phyloP scores from a whole-genome alignment of 495 filamentous ascomycete species.

The Penicillium cataractarum region DNA sequence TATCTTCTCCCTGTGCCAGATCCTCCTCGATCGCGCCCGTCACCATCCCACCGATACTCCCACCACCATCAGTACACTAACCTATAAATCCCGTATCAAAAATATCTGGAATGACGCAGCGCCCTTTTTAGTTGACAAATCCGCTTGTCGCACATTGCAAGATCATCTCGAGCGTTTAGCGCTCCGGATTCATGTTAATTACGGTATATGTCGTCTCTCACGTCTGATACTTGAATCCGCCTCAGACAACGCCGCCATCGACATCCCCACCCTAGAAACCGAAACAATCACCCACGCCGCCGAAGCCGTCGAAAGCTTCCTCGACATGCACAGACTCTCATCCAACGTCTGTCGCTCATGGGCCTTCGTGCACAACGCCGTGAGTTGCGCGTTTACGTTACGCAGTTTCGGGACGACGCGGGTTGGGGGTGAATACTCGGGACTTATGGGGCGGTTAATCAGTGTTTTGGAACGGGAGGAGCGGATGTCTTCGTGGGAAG shows the following conservation, averaged over 20 bases:
- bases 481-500: constrained; percentile 26
- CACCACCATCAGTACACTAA: constrained; percentile 25
- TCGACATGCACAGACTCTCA: constrained; percentile 2
- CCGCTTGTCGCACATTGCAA: constrained; percentile 40
- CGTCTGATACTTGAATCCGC: constrained; percentile 13
- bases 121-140: constrained; percentile 45
- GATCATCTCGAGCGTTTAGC: constrained; percentile 54
- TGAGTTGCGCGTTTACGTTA: constrained; percentile 28
- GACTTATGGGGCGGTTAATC: constrained; percentile 17
- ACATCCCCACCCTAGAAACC: neutral
- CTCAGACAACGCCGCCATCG: neutral
- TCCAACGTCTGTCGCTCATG: constrained; percentile 19
- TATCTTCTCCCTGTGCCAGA: neutral
- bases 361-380: constrained; percentile 32
- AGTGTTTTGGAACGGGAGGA: constrained; percentile 24
- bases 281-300: neutral
- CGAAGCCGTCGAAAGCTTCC: constrained; percentile 9
- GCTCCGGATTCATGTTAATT: constrained; percentile 31
- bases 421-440: neutral
- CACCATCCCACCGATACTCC: too few relatives aligned
- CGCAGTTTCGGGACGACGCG: constrained; percentile 5
- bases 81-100: constrained; percentile 43
- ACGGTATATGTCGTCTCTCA: constrained; percentile 24
- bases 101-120: constrained; percentile 45
- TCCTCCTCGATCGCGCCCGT: neutral